Conservation (phyloP, 129 eudicot genomes). For the Dittrichia graveolens region DNA sequence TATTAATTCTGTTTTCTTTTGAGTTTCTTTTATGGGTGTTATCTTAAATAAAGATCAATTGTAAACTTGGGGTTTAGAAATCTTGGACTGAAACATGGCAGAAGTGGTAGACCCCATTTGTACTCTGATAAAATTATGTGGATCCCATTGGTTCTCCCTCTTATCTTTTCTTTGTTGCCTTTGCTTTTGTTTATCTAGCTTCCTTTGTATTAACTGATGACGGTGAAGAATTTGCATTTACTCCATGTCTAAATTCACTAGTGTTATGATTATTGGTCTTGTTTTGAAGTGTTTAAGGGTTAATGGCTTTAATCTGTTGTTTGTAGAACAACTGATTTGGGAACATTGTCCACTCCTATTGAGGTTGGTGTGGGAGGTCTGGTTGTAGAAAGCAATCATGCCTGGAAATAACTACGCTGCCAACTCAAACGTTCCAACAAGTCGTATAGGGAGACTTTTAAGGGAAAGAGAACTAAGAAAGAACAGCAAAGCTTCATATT, state of each 20-base stretch:
- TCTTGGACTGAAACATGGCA: constrained; percentile 24
- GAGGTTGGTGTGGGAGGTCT: constrained; percentile 44
- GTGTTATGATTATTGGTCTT: constrained; percentile 2
- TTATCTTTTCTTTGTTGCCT: constrained; percentile 39
- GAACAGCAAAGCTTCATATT: constrained; percentile 50
- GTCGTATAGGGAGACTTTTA: constrained; percentile 71
- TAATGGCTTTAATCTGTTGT: constrained; percentile 19
- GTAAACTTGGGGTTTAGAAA: constrained; percentile 30
- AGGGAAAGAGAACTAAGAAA: constrained; percentile 68
- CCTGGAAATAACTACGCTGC: constrained; percentile 69
- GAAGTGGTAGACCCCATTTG: constrained; percentile 48
- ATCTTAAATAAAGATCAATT: constrained; percentile 18
- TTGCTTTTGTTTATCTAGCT: constrained; percentile 21
- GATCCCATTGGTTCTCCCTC: constrained; percentile 49
- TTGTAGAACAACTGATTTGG: constrained; percentile 46
- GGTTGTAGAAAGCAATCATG: constrained; percentile 51
- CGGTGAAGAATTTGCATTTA: constrained; percentile 22
- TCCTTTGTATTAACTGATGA: constrained; percentile 13
- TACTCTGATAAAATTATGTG: constrained; percentile 41
- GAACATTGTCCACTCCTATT: constrained; percentile 32
- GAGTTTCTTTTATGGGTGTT: constrained; percentile 7
- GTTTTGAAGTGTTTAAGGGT: constrained; percentile 8
- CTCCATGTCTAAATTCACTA: constrained; percentile 7
- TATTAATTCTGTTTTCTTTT: not conserved
- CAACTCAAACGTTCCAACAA: constrained; percentile 44